Evolutionary conservation across 768 basidiomycete species (phyloP).

Genomic region (Rossbeevera mucosa): DNA sequence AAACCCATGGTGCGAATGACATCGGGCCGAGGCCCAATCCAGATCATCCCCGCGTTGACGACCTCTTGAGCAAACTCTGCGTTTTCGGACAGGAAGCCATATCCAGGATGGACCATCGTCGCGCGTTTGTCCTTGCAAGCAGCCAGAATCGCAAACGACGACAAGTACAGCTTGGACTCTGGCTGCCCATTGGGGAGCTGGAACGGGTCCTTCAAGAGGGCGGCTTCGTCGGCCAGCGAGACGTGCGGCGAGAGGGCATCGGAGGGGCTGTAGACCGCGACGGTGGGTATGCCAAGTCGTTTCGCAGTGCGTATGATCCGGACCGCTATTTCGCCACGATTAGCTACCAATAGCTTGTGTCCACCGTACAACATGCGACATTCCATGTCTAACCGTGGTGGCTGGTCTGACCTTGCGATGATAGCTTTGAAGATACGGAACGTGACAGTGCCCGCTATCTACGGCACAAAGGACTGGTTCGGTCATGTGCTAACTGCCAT

Average conservation of each 20-base stretch:
- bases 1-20: conserved; percentile 53
- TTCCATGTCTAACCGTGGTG: conserved; percentile 6
- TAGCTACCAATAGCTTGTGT: conserved; percentile 62
- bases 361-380: conserved; percentile 14
- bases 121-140: conserved; percentile 39
- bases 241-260: conserved; percentile 60
- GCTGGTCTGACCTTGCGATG: background rate
- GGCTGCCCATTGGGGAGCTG: conserved; percentile 14
- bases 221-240: conserved; percentile 47
- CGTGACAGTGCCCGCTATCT: background rate
- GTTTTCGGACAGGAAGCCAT: conserved; percentile 65
- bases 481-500: background rate
- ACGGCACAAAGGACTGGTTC: too few relatives aligned
- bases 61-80: conserved; percentile 48
- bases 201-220: conserved; percentile 29
- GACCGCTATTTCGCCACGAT: conserved; percentile 69
- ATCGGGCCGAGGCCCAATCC: conserved; percentile 52
- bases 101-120: conserved; percentile 59
- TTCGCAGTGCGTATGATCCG: conserved; percentile 57
- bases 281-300: conserved; percentile 44
- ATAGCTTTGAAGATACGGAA: background rate
- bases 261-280: conserved; percentile 56
- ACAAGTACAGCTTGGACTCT: conserved; percentile 45
- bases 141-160: conserved; percentile 34
- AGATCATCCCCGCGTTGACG: conserved; percentile 46